These are phyloP conservation scores for Alisma plantagoaquatica DNA, from an alignment of 106 monocot genomes.

Conservation along the genomic window DNA sequence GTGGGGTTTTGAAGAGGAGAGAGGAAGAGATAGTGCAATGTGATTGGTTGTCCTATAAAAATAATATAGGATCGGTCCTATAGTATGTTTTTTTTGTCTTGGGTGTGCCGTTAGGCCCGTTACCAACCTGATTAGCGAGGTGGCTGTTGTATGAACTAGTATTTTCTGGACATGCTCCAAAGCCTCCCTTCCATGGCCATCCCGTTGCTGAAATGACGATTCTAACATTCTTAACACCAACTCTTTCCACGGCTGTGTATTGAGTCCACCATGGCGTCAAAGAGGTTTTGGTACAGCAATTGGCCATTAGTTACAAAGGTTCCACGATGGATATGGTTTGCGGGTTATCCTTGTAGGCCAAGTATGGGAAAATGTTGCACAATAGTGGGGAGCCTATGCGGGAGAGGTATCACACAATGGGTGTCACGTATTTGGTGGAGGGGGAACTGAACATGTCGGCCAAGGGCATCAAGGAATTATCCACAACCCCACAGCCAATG, in stretches of 20 bases:
- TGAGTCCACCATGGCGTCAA: slow-evolving; percentile 73
- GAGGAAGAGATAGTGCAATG: no score
- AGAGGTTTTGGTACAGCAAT: slow-evolving; percentile 89
- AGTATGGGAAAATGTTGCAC: slow-evolving; percentile 91
- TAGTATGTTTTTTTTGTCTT: no score
- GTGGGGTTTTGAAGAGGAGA: no score
- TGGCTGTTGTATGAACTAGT: slow-evolving; percentile 46
- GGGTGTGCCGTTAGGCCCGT: no score
- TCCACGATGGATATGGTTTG: slow-evolving; percentile 25
- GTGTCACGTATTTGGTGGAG: slow-evolving; percentile 40
- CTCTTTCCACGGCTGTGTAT: slow-evolving; percentile 52
- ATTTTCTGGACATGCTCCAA: slow-evolving; percentile 24
- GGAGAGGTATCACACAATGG: slow-evolving; percentile 63
- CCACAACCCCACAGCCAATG: no score
- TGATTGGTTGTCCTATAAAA: no score
- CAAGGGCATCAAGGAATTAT: slow-evolving; percentile 73
- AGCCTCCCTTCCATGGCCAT: slow-evolving; percentile 59
- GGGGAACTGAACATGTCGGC: slow-evolving; percentile 54
- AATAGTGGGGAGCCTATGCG: slow-evolving; percentile 47
- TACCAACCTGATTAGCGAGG: slow-evolving; percentile 39
- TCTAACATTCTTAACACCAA: slow-evolving; percentile 65
- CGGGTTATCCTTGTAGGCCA: slow-evolving; percentile 41
- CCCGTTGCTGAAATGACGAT: slow-evolving; percentile 80
- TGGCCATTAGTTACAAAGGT: slow-evolving; percentile 42
- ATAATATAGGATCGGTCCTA: no score